phyloP scores from a whole-genome alignment of 768 basidiomycete species.

The Cystofilobasidium ferigula region DNA sequence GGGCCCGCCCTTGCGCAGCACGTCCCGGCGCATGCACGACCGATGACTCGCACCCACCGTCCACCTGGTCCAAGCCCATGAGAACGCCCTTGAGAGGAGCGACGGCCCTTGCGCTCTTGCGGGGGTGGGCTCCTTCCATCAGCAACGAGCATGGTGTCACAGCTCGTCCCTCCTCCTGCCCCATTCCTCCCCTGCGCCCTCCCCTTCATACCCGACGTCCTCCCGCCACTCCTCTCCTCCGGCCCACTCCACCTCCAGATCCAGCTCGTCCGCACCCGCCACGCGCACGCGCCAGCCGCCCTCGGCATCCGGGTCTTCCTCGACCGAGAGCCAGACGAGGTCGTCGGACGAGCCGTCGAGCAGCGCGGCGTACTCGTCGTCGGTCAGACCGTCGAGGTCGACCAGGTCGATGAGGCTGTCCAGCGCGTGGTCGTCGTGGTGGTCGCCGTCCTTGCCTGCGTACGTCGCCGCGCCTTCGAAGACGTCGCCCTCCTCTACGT shows the following conservation, averaged over 20 bases:
- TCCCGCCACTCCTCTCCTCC: background rate
- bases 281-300: background rate
- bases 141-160: too few species aligned
- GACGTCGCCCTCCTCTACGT: too few species aligned
- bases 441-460: background rate
- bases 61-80: too few species aligned
- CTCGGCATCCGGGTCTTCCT: conserved; percentile 2
- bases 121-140: too few species aligned
- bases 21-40: too few species aligned
- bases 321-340: background rate
- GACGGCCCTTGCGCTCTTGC: too few species aligned
- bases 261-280: background rate
- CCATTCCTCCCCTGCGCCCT: background rate
- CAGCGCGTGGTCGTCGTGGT: background rate
- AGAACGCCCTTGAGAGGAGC: too few species aligned
- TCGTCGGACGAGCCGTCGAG: background rate
- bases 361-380: background rate
- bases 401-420: background rate
- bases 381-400: background rate
- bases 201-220: background rate
- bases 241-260: background rate
- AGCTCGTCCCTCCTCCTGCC: background rate
- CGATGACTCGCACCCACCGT: too few species aligned
- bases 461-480: background rate
- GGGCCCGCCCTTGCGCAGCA: too few species aligned